Percentiles rank a stretch among this genome's conserved stretches.
phyloP scores from a whole-genome alignment of 768 basidiomycete genomes.

The Mycena venus region DNA sequence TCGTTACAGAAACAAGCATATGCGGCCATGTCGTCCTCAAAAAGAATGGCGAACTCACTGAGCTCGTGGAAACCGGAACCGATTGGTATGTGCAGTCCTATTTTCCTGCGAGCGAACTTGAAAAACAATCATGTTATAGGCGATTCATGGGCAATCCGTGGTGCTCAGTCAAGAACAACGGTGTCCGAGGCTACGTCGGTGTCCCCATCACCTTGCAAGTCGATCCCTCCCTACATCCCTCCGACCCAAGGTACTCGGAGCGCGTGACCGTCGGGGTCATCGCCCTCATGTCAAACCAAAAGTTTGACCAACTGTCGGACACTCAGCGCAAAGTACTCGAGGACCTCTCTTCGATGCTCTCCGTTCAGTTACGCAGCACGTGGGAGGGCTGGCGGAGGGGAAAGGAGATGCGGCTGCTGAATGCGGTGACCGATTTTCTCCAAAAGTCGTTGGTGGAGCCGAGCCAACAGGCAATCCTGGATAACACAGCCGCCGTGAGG shows the following conservation, averaged over 20 bases:
- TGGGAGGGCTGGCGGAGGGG: slow-evolving; percentile 23
- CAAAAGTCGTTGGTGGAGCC: slow-evolving; percentile 20
- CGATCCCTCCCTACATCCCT: slow-evolving; percentile 10
- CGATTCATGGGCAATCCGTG: slow-evolving; percentile 15
- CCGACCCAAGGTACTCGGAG: not conserved
- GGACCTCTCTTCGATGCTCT: slow-evolving; percentile 12
- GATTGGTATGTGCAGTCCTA: slow-evolving; percentile 12
- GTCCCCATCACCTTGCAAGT: slow-evolving; percentile 19
- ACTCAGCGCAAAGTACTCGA: slow-evolving; percentile 16
- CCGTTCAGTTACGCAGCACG: slow-evolving; percentile 14
- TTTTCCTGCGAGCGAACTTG: not conserved
- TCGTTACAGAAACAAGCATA: slow-evolving; percentile 21
- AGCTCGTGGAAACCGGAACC: slow-evolving; percentile 1
- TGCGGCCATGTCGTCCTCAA: slow-evolving; percentile 25
- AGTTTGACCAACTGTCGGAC: not conserved
- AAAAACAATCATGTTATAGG: not conserved
- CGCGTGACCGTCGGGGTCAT: slow-evolving; percentile 19
- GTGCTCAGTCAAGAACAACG: not conserved
- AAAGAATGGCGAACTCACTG: slow-evolving; percentile 7
- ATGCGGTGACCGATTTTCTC: slow-evolving; percentile 11
- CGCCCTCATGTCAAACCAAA: slow-evolving; percentile 3
- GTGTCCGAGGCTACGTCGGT: slow-evolving; percentile 10
- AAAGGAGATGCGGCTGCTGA: slow-evolving; percentile 6
- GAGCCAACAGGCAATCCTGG: slow-evolving; percentile 2
- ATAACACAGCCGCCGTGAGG: not conserved